Evolutionary conservation across 306 rosid genomes (phyloP).

Genomic region (Vicia sativa): DNA sequence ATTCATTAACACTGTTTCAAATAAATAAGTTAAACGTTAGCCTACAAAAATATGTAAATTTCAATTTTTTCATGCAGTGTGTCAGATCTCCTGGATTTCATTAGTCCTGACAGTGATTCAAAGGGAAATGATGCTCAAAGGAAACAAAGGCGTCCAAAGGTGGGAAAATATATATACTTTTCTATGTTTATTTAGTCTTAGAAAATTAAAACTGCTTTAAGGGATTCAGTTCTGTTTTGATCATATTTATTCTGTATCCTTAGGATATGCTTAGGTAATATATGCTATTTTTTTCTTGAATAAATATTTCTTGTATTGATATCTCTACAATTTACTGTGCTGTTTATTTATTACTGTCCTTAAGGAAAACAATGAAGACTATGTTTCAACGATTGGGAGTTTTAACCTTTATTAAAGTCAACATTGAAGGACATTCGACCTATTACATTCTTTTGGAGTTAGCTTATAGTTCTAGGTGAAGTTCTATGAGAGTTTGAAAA

Average conservation of each 20-base stretch:
- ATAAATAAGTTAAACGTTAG: constrained; percentile 32
- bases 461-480: constrained; percentile 38
- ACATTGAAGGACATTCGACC: constrained; percentile 39
- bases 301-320: constrained; percentile 13
- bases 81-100: constrained; percentile 92
- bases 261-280: constrained; percentile 17
- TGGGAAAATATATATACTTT: constrained; percentile 33
- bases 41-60: constrained; percentile 43
- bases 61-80: constrained; percentile 67
- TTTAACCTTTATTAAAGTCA: constrained; percentile 30
- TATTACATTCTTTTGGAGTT: constrained; percentile 40
- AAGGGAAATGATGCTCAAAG: constrained; percentile 72
- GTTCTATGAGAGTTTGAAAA: constrained; percentile 32
- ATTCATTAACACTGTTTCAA: constrained; percentile 53
- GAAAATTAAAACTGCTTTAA: not conserved
- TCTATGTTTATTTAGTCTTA: not conserved
- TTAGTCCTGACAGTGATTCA: constrained; percentile 79
- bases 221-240: not conserved
- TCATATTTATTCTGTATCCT: constrained; percentile 17
- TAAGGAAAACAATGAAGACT: constrained; percentile 38
- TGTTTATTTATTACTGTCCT: no score
- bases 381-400: constrained; percentile 27
- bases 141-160: constrained; percentile 89
- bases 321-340: no score
- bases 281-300: constrained; percentile 8